These are phyloP conservation scores for Arthroderma uncinatum DNA, from an alignment of 2,329 filamentous ascomycete genomes.

Conservation along the genomic window DNA sequence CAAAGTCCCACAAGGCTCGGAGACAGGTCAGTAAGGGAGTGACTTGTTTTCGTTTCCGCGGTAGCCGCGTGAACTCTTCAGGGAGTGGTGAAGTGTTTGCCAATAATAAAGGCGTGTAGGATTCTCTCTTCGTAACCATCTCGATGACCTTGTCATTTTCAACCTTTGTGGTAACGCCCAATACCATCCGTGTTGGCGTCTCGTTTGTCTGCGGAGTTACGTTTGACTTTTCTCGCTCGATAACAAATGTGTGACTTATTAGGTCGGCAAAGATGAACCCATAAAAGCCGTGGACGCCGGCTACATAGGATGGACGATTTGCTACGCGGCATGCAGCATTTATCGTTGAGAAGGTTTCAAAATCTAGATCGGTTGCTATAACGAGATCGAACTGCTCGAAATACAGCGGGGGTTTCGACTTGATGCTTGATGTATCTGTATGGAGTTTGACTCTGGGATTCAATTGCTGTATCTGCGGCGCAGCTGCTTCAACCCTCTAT, in stretches of 20 bases:
- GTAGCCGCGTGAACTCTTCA: constrained; percentile 57
- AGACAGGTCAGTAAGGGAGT: constrained; percentile 75
- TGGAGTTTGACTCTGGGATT: constrained; percentile 78
- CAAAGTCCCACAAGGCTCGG: constrained; percentile 82
- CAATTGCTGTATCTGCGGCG: constrained; percentile 65
- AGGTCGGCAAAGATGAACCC: constrained; percentile 93
- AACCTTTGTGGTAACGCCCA: constrained; percentile 58
- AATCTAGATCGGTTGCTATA: constrained; percentile 78
- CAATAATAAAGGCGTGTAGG: constrained; percentile 80
- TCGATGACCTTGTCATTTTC: constrained; percentile 65
- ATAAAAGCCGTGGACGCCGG: constrained; percentile 77
- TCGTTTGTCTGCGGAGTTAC: constrained; percentile 53
- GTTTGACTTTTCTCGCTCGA: constrained; percentile 76
- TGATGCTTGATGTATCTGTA: constrained; percentile 57
- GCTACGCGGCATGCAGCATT: constrained; percentile 77
- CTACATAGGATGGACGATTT: constrained; percentile 75
- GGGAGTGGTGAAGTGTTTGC: constrained; percentile 66
- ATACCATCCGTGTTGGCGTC: constrained; percentile 63
- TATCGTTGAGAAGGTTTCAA: constrained; percentile 61
- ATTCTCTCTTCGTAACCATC: constrained; percentile 80
- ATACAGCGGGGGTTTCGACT: constrained; percentile 58
- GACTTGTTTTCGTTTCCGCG: constrained; percentile 61
- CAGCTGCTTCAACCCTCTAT: constrained; percentile 67
- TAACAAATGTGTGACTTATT: constrained; percentile 77
- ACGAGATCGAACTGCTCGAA: constrained; percentile 72